A percentile compares a stretch with the other conserved stretches of the same genome.
These are phyloP conservation scores for Talaromyces sp. DNA, from an alignment of 2,329 filamentous ascomycete species.

Conservation along the genomic window DNA sequence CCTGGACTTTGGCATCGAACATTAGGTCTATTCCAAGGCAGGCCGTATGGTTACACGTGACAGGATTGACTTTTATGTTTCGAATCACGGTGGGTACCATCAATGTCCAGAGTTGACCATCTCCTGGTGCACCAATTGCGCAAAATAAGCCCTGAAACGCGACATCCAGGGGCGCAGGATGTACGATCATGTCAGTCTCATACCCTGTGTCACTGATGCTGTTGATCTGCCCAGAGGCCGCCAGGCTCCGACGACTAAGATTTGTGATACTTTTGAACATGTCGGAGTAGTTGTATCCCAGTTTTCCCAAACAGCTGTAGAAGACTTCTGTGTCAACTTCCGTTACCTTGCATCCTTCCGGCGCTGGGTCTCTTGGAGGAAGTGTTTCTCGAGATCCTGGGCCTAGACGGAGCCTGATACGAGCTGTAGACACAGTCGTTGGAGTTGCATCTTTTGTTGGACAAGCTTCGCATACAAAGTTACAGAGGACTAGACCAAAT, in stretches of 20 bases:
- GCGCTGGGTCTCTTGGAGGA: neutral
- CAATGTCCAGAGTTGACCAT: constrained; percentile 16
- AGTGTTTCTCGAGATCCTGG: neutral
- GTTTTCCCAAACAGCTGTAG: constrained; percentile 21
- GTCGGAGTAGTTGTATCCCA: constrained; percentile 27
- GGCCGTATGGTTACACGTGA: neutral
- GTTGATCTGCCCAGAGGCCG: constrained; percentile 16
- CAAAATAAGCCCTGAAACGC: constrained; percentile 13
- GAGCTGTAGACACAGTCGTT: neutral
- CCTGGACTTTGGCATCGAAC: neutral
- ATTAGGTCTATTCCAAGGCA: neutral
- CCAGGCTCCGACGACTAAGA: constrained; percentile 12
- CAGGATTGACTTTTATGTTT: neutral
- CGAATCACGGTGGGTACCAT: neutral
- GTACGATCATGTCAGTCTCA: neutral
- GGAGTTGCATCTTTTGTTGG: neutral
- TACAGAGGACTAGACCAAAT: neutral
- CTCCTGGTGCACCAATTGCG: constrained; percentile 19
- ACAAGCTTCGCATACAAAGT: neutral
- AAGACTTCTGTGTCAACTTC: constrained; percentile 22
- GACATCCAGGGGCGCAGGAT: constrained; percentile 9
- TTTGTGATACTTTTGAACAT: constrained; percentile 20
- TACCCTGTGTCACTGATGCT: neutral
- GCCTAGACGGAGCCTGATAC: neutral
- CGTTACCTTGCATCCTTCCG: neutral